Conservation (phyloP, 1,139 yeast genomes). For the Saccharomyces hybrid region DNA sequence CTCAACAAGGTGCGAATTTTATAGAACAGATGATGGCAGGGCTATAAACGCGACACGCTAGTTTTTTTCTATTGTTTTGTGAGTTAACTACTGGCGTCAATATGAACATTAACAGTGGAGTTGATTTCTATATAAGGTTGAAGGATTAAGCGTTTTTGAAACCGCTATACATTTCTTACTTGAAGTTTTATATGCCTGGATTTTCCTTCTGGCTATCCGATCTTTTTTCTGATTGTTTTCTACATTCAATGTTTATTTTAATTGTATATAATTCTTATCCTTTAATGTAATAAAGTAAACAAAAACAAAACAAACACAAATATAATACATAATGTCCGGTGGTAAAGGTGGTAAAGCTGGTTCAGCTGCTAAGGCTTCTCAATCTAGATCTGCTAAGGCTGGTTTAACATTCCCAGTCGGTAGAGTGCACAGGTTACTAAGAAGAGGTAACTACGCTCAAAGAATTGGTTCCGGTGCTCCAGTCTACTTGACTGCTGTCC, state of each 20-base stretch:
- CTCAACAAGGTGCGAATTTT: neutral
- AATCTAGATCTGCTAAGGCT: slow-evolving; percentile 96
- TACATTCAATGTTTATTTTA: neutral
- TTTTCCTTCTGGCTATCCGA: neutral
- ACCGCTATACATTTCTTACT: neutral
- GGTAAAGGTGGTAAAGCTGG: slow-evolving; percentile 98
- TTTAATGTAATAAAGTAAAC: neutral
- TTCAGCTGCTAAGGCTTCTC: slow-evolving; percentile 84
- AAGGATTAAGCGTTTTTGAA: neutral
- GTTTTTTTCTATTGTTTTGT: neutral
- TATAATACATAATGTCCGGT: slow-evolving; percentile 64
- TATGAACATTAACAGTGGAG: neutral
- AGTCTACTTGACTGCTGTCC: slow-evolving; percentile 90
- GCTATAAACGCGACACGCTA: neutral
- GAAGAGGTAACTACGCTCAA: slow-evolving; percentile 98
- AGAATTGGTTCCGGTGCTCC: slow-evolving; percentile 99
- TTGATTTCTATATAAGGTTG: neutral
- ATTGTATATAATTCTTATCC: neutral
- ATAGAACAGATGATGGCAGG: neutral
- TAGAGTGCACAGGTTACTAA: slow-evolving; percentile 93
- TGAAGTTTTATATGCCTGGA: neutral
- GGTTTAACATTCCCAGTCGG: slow-evolving; percentile 99
- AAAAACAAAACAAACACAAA: slow-evolving; percentile 11
- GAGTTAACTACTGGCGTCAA: neutral
- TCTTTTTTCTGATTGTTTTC: no score